Evolutionary conservation across 345 rosid species (phyloP).

Genomic region (Hibiscus syriacus): DNA sequence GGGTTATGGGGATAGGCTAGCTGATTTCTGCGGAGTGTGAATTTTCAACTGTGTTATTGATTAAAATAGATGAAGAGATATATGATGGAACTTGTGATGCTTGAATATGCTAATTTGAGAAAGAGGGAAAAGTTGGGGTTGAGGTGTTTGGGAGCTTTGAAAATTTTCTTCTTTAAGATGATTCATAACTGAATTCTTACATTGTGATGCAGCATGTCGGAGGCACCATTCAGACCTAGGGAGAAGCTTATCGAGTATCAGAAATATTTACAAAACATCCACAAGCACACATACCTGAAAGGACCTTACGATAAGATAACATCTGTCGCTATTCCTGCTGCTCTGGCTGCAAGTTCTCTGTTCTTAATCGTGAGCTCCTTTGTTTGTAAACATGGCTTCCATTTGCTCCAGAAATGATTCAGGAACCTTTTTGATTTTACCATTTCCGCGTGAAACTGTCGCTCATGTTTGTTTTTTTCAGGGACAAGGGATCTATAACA

Average conservation of each 20-base stretch:
- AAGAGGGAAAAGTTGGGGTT: not conserved
- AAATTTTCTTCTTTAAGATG: not conserved
- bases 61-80: slow-evolving; percentile 2
- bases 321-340: slow-evolving; percentile 80
- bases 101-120: not conserved
- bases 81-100: too few species aligned
- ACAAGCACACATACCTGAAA: slow-evolving; percentile 72
- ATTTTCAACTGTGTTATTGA: not conserved
- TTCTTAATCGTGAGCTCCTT: slow-evolving; percentile 62
- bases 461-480: slow-evolving; percentile 21
- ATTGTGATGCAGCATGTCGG: slow-evolving; percentile 41
- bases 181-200: not conserved
- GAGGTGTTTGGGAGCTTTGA: not conserved
- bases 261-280: slow-evolving; percentile 63
- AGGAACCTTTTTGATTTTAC: not conserved
- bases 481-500: slow-evolving; percentile 84
- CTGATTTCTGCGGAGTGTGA: too few species aligned
- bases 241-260: slow-evolving; percentile 85
- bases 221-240: slow-evolving; percentile 72
- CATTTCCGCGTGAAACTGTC: not conserved
- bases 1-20: not conserved
- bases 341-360: slow-evolving; percentile 50
- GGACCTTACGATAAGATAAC: slow-evolving; percentile 78
- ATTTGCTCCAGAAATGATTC: not conserved
- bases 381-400: not conserved